Base-by-base conservation (phyloP, 495 filamentous ascomycete genomes). In the Penicillium pancosmium region DNA sequence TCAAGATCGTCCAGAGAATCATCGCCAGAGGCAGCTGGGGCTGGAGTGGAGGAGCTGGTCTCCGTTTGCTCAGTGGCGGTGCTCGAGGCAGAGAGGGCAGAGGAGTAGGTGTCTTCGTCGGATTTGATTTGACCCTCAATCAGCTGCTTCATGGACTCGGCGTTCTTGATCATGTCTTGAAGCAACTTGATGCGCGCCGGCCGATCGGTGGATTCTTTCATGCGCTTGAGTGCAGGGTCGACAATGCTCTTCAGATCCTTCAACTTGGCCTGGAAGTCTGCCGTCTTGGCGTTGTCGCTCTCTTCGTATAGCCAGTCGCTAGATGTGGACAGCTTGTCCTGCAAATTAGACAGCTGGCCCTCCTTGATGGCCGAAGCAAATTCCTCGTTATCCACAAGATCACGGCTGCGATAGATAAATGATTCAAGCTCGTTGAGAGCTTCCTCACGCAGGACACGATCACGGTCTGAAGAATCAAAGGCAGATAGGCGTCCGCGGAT, bases 291-390 rank as follows among this genome's bases (percentile, higher is more conserved):
- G 52, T 90, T 83, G 7, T 83, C 85, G 44, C 93, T 92, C 52
- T 93, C 91, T 36, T 82, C 89, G 68, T 96, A 96, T 34, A 98
- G 84, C 93, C 94, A 98, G 36, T 96, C 91, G 57, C 88, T 88
- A 11, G 87, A 83, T 16, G 84, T 84, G 34, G 80, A 81, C 41
- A 86, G 78, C 64, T 85, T 85, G 55, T 84, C 74, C 62, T 87
- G 82, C 12, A 98, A 83, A 25, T 67, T 64, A 4, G 76, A 68
- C 33, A 90, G 80, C 59, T 90, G 82, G 19, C 82, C 81, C 1
- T 80, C 70, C 47, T 87, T 93, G 47, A 92, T 85, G 12, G 81
- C 85, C 11, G 77, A 80, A 41, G 87, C 74, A 71, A 97, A 97
- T 15, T 81, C 82, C 55, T 88, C 84, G 60, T 89, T 86, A 15